Conservation (phyloP, 2,329 filamentous ascomycete genomes). For the Aspergillus udagawae region DNA sequence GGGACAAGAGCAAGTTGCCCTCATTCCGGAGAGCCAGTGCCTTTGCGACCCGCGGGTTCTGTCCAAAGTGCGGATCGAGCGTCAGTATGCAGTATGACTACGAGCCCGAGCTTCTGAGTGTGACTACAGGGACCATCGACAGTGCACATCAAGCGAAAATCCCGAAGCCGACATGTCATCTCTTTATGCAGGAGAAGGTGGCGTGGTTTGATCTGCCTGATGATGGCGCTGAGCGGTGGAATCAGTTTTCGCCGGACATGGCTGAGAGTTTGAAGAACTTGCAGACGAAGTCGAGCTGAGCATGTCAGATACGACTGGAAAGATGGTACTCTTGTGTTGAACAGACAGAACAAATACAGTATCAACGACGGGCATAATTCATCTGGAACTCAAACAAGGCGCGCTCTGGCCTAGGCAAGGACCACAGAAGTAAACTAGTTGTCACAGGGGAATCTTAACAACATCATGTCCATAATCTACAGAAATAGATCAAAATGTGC, state of each 20-base stretch:
- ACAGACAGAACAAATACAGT: background rate
- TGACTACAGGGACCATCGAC: constrained; percentile 43
- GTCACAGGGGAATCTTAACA: constrained; percentile 29
- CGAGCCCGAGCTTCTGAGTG: constrained; percentile 24
- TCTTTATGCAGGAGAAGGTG: constrained; percentile 43
- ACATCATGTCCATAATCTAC: constrained; percentile 33
- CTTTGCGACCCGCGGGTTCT: constrained; percentile 43
- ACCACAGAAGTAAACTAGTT: constrained; percentile 8
- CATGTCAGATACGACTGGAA: background rate
- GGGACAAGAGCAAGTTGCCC: constrained; percentile 27
- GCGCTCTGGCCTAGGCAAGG: background rate
- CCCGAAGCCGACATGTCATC: constrained; percentile 31
- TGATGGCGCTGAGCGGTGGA: constrained; percentile 28
- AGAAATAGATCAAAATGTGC: constrained; percentile 67
- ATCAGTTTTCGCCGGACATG: constrained; percentile 14
- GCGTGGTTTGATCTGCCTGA: constrained; percentile 37
- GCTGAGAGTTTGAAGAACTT: background rate
- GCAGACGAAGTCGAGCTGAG: background rate
- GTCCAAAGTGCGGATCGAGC: constrained; percentile 45
- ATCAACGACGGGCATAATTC: background rate
- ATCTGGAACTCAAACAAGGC: background rate
- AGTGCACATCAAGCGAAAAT: constrained; percentile 25
- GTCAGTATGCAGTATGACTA: constrained; percentile 42
- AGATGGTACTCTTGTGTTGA: background rate
- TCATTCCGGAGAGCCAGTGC: constrained; percentile 36